A percentile compares a stretch with the other conserved stretches of the same genome.
These are phyloP conservation scores for Lentinula raphanica DNA, from an alignment of 768 basidiomycete genomes.

Conservation along the genomic window DNA sequence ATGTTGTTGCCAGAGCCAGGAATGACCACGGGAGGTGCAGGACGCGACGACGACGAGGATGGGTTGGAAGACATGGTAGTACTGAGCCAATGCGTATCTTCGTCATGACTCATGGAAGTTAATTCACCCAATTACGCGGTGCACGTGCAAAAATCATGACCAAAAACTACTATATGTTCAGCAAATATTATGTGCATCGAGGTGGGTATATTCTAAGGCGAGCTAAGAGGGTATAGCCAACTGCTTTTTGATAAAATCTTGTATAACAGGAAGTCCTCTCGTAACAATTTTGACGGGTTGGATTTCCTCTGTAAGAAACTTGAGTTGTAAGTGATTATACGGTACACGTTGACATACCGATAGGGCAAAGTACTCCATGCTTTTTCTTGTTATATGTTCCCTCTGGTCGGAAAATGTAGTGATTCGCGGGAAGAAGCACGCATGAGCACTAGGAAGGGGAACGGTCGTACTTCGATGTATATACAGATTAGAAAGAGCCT, in stretches of 20 bases:
- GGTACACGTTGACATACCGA: slow-evolving; percentile 42
- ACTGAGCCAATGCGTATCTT: too few relatives aligned
- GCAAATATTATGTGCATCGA: too few relatives aligned
- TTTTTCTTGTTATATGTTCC: slow-evolving; percentile 43
- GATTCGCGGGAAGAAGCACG: slow-evolving; percentile 61
- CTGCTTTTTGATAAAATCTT: slow-evolving; percentile 45
- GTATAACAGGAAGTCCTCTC: slow-evolving; percentile 58
- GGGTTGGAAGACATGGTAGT: not conserved
- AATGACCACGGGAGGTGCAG: slow-evolving; percentile 52
- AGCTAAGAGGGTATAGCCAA: slow-evolving; percentile 8
- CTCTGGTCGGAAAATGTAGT: slow-evolving; percentile 44
- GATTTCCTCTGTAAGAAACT: slow-evolving; percentile 47
- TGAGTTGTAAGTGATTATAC: not conserved
- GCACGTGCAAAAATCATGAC: too few relatives aligned
- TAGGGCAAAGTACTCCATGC: slow-evolving; percentile 59
- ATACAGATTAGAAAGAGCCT: slow-evolving; percentile 10
- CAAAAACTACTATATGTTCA: too few relatives aligned
- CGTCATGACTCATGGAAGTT: too few relatives aligned
- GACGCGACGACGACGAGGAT: not conserved
- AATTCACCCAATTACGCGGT: too few relatives aligned
- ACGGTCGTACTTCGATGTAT: slow-evolving; percentile 2
- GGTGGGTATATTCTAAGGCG: too few relatives aligned
- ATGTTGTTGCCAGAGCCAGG: slow-evolving; percentile 63
- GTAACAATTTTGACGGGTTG: slow-evolving; percentile 72
- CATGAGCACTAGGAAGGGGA: slow-evolving; percentile 65